Base-by-base conservation (phyloP, 495 filamentous ascomycete genomes). In the Choiromyces venosus region DNA sequence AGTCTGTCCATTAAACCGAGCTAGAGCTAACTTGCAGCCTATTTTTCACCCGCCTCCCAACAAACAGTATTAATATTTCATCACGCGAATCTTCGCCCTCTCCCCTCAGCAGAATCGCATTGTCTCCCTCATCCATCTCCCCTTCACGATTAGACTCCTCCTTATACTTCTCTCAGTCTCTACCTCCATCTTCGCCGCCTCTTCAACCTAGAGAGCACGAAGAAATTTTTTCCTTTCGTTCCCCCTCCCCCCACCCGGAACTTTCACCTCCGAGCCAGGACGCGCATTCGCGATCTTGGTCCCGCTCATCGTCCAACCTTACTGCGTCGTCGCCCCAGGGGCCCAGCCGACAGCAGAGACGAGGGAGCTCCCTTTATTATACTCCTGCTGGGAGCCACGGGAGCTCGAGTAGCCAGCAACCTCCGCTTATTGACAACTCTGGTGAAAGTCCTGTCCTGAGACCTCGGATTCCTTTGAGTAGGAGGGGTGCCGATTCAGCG, bases 201-300 rank as follows among this genome's bases (percentile, higher is more conserved):
- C 73, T 79, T 70, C 68, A 73, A 69, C 68, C 78, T 25, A 65
- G 46, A 71, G 70, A 77, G 72, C 67, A 75, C 70, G 69, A 72
- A 73, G 46, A 71, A 56, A 42, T 37, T 68, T 79, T 76, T 56
- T 74, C 71, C 12, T 37, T 74, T 69, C 78, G 75, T 37, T 69
- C 76, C 69, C 76, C 79, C 29, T 81, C 79, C 52, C 79, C 79
- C 37, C 79, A 81, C 61, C 79, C 79, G 29, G 79, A 81, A 67
- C 76, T 81, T 73, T 81, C 75, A 33, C 79, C 79, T 67, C 76
- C 79, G 42, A 37, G 72, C 65, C 70, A 73, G 40, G 79, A 72
- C 69, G 69, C 78, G 67, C 78, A 52, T 76, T 75, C 68, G 71
- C 73, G 70, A 64, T 79, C 79, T 52, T 78, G 79, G 71, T 78